Conservation (phyloP, 2,329 filamentous ascomycete genomes). For the Hymenoscyphus scutula region DNA sequence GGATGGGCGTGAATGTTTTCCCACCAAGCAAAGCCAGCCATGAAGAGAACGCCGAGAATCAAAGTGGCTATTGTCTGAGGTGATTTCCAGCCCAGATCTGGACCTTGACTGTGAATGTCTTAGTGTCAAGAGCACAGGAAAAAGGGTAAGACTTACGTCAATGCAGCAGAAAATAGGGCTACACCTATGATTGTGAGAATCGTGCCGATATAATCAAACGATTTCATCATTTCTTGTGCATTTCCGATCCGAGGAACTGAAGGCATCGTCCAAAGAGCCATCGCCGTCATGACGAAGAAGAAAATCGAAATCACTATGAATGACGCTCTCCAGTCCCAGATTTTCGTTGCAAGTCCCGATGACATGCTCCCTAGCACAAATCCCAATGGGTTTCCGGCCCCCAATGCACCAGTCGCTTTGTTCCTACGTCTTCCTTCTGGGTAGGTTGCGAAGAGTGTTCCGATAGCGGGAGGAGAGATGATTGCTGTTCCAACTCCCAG, state of each 20-base stretch:
- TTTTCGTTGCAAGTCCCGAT: conserved; percentile 57
- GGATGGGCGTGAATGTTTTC: conserved; percentile 52
- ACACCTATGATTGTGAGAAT: conserved; percentile 25
- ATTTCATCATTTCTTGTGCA: conserved; percentile 9
- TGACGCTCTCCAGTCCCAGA: conserved; percentile 62
- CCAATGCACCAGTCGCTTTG: conserved; percentile 61
- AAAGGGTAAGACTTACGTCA: conserved; percentile 27
- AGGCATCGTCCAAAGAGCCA: conserved; percentile 62
- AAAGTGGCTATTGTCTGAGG: conserved; percentile 62
- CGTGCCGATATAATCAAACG: conserved; percentile 31
- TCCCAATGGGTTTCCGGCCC: conserved; percentile 41
- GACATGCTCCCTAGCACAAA: conserved; percentile 51
- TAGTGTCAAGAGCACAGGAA: neutral
- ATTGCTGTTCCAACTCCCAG: conserved; percentile 64
- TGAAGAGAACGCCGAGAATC: conserved; percentile 54
- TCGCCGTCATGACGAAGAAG: conserved; percentile 56
- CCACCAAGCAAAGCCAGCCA: conserved; percentile 60
- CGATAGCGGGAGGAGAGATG: conserved; percentile 62
- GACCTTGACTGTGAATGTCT: conserved; percentile 24
- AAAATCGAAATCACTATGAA: conserved; percentile 63
- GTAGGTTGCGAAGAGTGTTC: conserved; percentile 63
- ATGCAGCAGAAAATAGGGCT: conserved; percentile 24
- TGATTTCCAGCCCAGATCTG: conserved; percentile 60
- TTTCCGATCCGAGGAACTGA: conserved; percentile 45
- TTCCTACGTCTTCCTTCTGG: conserved; percentile 59